Base-by-base conservation (phyloP, 2,329 filamentous ascomycete genomes). In the Colletotrichum sp. region DNA sequence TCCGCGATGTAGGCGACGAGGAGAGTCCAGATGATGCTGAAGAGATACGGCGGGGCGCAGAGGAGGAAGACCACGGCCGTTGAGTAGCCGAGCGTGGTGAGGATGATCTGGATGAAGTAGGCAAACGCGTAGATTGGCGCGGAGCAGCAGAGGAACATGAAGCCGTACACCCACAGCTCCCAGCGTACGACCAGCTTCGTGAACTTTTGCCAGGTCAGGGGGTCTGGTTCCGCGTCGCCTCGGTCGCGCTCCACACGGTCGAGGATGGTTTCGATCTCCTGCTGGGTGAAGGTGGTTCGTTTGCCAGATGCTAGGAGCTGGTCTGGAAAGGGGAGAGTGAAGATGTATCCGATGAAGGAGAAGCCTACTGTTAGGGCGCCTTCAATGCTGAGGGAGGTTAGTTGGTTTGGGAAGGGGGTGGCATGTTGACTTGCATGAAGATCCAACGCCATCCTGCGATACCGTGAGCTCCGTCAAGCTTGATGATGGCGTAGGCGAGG, bases 91-190 rank as follows among this genome's bases (percentile, higher is more conserved):
- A 84, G 78, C 0, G 78, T 81, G 32, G 77, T 78, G 5, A 93
- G 87, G 78, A 93, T 93, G 79, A 92, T 89, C 4, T 91, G 91
- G 5, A 92, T 84, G 83, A 93, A 93, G 81, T 91, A 93, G 3
- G 90, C 89, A 28, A 93, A 87, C 0, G 91, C 89, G 79, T 93
- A 93, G 1, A 88, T 87, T n/a, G 90, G 88, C 3, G 90, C 90
- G 0, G 90, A 91, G 13, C 88, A 85, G 79, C 87, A 88, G 81
- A 85, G 83, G 69, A 81, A 83, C 71, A 86, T 79, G 24, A 81
- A 76, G 5, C 82, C 81, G 71, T 85, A 87, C 2, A 75, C 83
- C 86, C 87, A 88, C 21, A 88, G 80, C 76, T 88, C 87, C 74
- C 81, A 81, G 68, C 87, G 84, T 2, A 83, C 72, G 4, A 82